Conservation (phyloP, 2,329 filamentous ascomycete genomes). For the Colletotrichum cordylinicola region DNA sequence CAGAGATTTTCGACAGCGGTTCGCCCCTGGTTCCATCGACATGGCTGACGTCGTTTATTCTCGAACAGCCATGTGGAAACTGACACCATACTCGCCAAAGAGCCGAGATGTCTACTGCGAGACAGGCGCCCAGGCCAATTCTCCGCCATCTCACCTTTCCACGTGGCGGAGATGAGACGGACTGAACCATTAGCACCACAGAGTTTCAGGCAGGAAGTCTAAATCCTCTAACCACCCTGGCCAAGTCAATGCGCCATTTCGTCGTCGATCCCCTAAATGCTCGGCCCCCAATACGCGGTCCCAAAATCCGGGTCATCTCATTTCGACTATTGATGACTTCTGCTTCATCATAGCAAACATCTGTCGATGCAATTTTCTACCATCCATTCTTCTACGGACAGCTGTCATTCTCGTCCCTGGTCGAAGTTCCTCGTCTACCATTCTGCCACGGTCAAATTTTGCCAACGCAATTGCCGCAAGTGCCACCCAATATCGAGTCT, state of each 20-base stretch:
- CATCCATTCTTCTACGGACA: not conserved
- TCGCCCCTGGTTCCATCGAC: not conserved
- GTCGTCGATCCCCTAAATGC: not conserved
- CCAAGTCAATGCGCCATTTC: conserved; percentile 9
- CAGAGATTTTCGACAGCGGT: not conserved
- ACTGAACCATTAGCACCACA: not conserved
- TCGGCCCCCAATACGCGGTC: not conserved
- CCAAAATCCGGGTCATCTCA: not conserved
- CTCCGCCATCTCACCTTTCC: conserved; percentile 15
- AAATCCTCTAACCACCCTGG: conserved; percentile 2
- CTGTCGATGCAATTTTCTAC: not conserved
- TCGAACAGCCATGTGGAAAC: not conserved
- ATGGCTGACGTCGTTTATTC: not conserved
- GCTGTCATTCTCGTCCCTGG: not conserved
- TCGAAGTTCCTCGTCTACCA: not conserved
- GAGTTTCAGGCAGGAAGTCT: conserved; percentile 18
- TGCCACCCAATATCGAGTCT: not conserved
- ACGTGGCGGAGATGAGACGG: conserved; percentile 20
- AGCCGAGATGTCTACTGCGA: not conserved
- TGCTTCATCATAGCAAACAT: not conserved
- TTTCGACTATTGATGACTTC: not conserved
- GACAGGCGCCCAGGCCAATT: not conserved
- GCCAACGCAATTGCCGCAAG: not conserved
- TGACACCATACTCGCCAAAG: not conserved
- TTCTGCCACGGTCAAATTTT: not conserved